Percentiles rank a stretch among this genome's conserved stretches.
phyloP scores from a whole-genome alignment of 768 basidiomycete genomes.

The Rhizopogon vulgaris region DNA sequence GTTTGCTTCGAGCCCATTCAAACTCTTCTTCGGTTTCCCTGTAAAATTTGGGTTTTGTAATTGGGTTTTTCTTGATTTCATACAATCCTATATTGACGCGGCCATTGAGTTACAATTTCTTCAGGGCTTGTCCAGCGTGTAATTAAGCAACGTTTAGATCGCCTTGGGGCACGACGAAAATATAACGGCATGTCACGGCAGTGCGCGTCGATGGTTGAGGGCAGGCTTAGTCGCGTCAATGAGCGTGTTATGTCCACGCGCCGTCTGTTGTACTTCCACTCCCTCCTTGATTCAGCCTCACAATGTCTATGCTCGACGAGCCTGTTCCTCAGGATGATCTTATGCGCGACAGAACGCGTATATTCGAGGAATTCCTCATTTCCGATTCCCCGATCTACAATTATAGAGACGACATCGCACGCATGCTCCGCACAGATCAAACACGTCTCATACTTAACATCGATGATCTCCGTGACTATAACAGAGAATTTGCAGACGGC shows the following conservation, averaged over 20 bases:
- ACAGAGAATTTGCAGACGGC: conserved; percentile 82
- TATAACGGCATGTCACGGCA: no score
- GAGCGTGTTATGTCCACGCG: conserved; percentile 16
- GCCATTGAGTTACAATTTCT: no score
- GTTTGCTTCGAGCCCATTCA: not conserved
- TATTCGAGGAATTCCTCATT: conserved; percentile 80
- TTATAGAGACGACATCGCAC: conserved; percentile 79
- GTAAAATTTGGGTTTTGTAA: not conserved
- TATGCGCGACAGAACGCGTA: conserved; percentile 67
- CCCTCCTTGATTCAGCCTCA: not conserved
- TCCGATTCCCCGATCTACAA: conserved; percentile 64
- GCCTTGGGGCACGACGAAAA: no score
- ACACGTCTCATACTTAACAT: conserved; percentile 92
- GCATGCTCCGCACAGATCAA: conserved; percentile 76
- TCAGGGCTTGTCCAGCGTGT: no score
- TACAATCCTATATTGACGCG: not conserved
- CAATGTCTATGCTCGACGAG: conserved; percentile 38
- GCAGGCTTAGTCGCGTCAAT: conserved; percentile 26
- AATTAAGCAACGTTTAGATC: no score
- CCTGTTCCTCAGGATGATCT: conserved; percentile 66
- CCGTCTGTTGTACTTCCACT: conserved; percentile 8
- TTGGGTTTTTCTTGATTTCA: no score
- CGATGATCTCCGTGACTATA: conserved; percentile 91
- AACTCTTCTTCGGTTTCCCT: not conserved
- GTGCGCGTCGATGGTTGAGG: no score